phyloP scores from a whole-genome alignment of 1,284 basidiomycete genomes.

The Ustilago trichophora region DNA sequence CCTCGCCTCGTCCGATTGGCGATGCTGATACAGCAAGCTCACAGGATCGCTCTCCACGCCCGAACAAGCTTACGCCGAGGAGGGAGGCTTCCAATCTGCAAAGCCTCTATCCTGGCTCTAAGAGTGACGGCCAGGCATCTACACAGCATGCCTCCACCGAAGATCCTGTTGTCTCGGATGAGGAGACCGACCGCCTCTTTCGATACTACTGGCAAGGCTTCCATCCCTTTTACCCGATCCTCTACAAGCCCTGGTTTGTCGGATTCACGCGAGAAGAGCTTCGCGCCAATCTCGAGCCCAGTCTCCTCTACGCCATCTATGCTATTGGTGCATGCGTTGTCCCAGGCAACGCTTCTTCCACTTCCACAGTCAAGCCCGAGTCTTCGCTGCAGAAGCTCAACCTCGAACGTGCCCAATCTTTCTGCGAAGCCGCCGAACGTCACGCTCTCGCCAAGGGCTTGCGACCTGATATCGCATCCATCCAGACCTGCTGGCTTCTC shows the following conservation, averaged over 20 bases:
- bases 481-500: conserved; percentile 67
- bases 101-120: conserved; percentile 19
- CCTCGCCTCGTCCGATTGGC: conserved; percentile 24
- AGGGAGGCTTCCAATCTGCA: conserved; percentile 8
- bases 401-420: conserved; percentile 39
- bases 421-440: conserved; percentile 44
- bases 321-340: conserved; percentile 53
- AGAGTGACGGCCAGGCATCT: conserved; percentile 9
- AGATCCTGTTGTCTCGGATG: conserved; percentile 39
- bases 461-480: conserved; percentile 50
- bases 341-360: conserved; percentile 17
- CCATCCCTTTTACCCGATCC: conserved; percentile 59
- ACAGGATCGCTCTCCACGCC: conserved; percentile 29
- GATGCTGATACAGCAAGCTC: conserved; percentile 32
- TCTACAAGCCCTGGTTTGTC: conserved; percentile 59
- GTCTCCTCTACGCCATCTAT: conserved; percentile 53
- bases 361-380: not conserved
- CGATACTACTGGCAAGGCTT: conserved; percentile 58
- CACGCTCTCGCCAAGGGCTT: conserved; percentile 51
- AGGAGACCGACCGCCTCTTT: conserved; percentile 48
- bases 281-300: conserved; percentile 39
- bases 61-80: conserved; percentile 1
- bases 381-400: conserved; percentile 16
- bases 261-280: conserved; percentile 43
- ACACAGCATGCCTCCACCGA: not conserved